Evolutionary conservation across 2,329 filamentous ascomycete genomes (phyloP), one percentile per base, ranked within the genome.

Genomic region (Pseudogymnoascus sp.): DNA sequence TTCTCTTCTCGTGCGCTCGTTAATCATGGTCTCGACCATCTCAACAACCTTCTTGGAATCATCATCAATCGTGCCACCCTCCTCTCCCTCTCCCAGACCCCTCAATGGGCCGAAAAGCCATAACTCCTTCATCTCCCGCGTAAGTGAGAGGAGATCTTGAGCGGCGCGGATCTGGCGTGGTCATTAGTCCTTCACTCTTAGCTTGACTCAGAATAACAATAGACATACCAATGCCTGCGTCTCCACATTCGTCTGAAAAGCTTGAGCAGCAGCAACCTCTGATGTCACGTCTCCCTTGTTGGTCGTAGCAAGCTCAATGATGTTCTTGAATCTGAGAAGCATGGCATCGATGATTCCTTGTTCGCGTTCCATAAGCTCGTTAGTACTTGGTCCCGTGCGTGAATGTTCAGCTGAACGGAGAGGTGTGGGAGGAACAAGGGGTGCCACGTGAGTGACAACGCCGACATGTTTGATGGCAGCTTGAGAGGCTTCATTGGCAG

Each of bases 101-200:
- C 74, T 74, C 25, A 82, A 70, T 1, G 79, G 75, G 1, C 80
- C 80, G 61, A 77, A 74, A 9, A 80, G 73, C 79, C 79, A 81
- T 25, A 82, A 72, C 61, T 78, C 75, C 65, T 80, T 79, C 62
- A 82, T 73, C 64, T 78, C 76, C 37, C 79, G 76, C 15, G 74
- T 80, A 10, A 82, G 71, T 29, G 72, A 69, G 3, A 81, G 73
- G 3, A 82, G 72, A 63, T 80, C 76, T 63, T 82, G 70, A 9
- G 68, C 65, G 10, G 67, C 69, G 21, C 67, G 67, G 33, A 72
- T 66, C 72, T 73, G 59, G 48, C 4, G 12, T n/a, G 3, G n/a
- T 58, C 10, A 58, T 42, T 35, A 60, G 59, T 13, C 10, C 6
- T 15, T 8, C 7, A 10, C 12, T 39, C 42, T 6, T 18, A 39